Evolutionary conservation across 106 monocot species (phyloP), one percentile per base, ranked within the genome.

Genomic region (Agapanthus africanus): DNA sequence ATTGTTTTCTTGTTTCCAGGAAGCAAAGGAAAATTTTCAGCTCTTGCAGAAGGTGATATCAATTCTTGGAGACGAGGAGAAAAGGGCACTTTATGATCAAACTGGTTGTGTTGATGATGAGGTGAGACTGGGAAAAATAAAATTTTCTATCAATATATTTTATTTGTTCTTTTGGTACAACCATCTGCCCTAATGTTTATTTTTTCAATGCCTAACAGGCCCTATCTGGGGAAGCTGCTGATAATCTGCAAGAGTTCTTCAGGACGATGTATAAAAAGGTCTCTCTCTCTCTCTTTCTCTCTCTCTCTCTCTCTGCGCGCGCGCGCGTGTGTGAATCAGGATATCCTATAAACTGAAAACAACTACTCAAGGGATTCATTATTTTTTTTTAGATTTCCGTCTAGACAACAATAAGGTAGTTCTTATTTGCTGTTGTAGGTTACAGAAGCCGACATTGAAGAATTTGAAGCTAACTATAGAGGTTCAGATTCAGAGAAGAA

Each of bases 21-120:
- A 97, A 76, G 88, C 95, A 68, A 88, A 88, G 57, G 92, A 87
- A 37, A 99, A 99, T 73, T 99, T 99, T 80, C 99, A 99, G 79
- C 62, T 85, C 44, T 73, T 99, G 76, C 99, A 99, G 77, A 93
- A 90, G 71, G 93, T 99, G 54, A 99, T 99, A 67, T 87, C 90
- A 42, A 79, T 99, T 79, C 91, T 99, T 76, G 93, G 93, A 5
- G 93, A 99, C 74, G 93, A 90, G 57, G 91, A 97, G 65, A 91
- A 89, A 71, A 91, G 95, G 46, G 78, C 84, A 40, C 16, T 89
- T 39, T 97, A 97, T 84, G 95, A 97, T 82, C 82, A 87, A 60
- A 97, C 91, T 80, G 91, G 95, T 36, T 81, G 68, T 79, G 72
- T 82, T 67, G 95, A 87, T 75, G 95, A 89, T 77, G 81, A 82